Conservation (phyloP, 2,329 filamentous ascomycete species). For the Monilinia fructicola region DNA sequence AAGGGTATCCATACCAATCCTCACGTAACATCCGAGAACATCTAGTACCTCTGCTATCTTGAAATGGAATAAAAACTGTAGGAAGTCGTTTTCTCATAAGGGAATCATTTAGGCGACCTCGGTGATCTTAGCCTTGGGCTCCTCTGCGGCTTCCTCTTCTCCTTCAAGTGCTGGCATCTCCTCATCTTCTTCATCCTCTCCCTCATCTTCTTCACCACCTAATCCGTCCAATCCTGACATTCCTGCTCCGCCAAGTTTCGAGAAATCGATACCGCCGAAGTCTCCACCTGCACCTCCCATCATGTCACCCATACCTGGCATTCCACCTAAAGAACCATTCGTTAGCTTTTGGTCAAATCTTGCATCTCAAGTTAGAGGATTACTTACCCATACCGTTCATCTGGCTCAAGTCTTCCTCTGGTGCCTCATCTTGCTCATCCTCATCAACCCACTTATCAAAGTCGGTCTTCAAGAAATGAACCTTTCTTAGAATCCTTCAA, state of each 20-base stretch:
- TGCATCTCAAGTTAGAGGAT: neutral
- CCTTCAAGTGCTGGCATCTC: conserved; percentile 84
- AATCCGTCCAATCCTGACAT: conserved; percentile 44
- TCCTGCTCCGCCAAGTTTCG: conserved; percentile 73
- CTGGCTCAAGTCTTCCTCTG: conserved; percentile 69
- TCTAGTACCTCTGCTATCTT: conserved; percentile 9
- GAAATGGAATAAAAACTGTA: conserved; percentile 6
- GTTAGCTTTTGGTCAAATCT: neutral
- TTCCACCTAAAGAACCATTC: conserved; percentile 15
- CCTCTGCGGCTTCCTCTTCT: conserved; percentile 49
- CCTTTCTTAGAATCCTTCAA: conserved; percentile 87
- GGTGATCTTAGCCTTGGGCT: conserved; percentile 46
- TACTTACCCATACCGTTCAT: conserved; percentile 63
- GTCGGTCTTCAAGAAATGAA: conserved; percentile 97
- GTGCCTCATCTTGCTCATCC: conserved; percentile 87
- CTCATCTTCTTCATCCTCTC: conserved; percentile 55
- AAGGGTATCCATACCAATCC: conserved; percentile 8
- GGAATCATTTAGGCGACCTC: conserved; percentile 37
- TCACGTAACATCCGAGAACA: conserved; percentile 9
- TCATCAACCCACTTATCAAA: conserved; percentile 72
- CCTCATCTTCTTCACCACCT: conserved; percentile 50
- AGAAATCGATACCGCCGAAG: conserved; percentile 90
- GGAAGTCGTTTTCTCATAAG: neutral
- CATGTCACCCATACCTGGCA: conserved; percentile 40
- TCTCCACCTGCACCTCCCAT: conserved; percentile 56